phyloP scores from a whole-genome alignment of 495 filamentous ascomycete species.

The Melanomma pulvis-pyrius region DNA sequence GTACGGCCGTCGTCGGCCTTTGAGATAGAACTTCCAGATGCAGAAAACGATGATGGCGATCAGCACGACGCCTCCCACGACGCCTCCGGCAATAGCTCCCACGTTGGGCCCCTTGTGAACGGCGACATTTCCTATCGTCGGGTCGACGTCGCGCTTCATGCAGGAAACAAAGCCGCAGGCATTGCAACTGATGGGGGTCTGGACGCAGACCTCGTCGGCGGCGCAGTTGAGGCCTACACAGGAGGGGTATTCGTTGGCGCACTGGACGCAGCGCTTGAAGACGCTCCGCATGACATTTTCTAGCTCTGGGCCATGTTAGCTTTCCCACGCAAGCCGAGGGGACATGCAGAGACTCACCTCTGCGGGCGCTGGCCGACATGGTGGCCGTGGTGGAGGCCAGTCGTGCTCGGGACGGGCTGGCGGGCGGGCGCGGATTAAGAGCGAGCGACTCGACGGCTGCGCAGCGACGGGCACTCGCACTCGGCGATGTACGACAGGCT shows the following conservation, averaged over 20 bases:
- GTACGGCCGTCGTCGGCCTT: constrained; percentile 69
- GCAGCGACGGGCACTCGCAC: constrained; percentile 4
- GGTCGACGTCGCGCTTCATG: constrained; percentile 47
- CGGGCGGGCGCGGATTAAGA: constrained; percentile 5
- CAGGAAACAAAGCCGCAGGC: constrained; percentile 64
- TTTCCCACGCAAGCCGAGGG: background rate
- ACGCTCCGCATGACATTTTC: constrained; percentile 40
- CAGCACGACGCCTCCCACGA: constrained; percentile 72
- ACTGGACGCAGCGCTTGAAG: constrained; percentile 48
- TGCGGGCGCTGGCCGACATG: constrained; percentile 29
- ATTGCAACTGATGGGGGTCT: constrained; percentile 58
- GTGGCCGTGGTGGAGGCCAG: background rate
- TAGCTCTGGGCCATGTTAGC: constrained; percentile 37
- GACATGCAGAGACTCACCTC: constrained; percentile 20
- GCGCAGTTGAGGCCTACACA: constrained; percentile 38
- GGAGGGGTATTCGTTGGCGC: constrained; percentile 27
- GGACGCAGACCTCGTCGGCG: constrained; percentile 55
- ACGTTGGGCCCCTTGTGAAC: constrained; percentile 59
- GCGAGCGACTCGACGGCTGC: constrained; percentile 1
- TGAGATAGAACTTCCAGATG: constrained; percentile 85
- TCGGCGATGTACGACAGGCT: constrained; percentile 25
- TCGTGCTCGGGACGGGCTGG: background rate
- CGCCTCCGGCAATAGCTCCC: constrained; percentile 82
- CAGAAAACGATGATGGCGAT: constrained; percentile 73
- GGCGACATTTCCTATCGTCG: constrained; percentile 19